These are phyloP conservation scores for Cystofilobasidium capitatum DNA, from an alignment of 768 basidiomycete genomes.

Conservation along the genomic window DNA sequence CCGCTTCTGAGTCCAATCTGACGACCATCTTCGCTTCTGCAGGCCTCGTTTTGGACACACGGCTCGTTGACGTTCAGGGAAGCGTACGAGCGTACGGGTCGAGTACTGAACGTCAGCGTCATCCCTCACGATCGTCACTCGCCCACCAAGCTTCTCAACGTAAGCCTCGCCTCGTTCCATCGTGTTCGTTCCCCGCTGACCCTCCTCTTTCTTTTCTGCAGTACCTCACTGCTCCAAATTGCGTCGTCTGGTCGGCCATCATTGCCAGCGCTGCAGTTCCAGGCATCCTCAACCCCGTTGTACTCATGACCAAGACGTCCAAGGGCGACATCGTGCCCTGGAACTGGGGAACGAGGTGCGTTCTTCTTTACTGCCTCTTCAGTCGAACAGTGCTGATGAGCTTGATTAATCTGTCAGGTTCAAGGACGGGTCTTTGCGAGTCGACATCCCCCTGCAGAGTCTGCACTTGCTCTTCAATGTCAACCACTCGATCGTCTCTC, in stretches of 20 bases:
- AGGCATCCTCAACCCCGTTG: conserved; percentile 89
- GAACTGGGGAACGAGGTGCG: conserved; percentile 83
- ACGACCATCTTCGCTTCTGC: conserved; percentile 38
- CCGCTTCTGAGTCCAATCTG: background rate
- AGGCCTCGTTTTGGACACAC: conserved; percentile 76
- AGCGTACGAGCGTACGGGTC: conserved; percentile 83
- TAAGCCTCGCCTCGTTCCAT: conserved; percentile 43
- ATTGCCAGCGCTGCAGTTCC: conserved; percentile 56
- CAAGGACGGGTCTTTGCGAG: conserved; percentile 52
- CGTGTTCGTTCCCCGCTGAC: background rate
- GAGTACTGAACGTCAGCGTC: conserved; percentile 87
- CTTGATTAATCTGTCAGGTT: conserved; percentile 35
- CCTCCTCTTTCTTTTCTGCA: conserved; percentile 13
- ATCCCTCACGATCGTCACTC: conserved; percentile 84
- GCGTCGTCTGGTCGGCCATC: conserved; percentile 46
- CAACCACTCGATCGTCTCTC: conserved; percentile 84
- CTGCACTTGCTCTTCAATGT: conserved; percentile 50
- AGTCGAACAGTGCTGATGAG: background rate
- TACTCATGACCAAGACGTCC: conserved; percentile 80
- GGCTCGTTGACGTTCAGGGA: conserved; percentile 94
- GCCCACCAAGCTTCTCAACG: conserved; percentile 86
- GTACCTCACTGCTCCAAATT: conserved; percentile 50
- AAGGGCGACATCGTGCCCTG: conserved; percentile 75
- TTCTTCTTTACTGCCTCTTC: background rate
- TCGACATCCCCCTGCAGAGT: conserved; percentile 87